Evolutionary conservation across 768 basidiomycete genomes (phyloP), one percentile per base, ranked within the genome.

Genomic region (Tubosaeta sp.): DNA sequence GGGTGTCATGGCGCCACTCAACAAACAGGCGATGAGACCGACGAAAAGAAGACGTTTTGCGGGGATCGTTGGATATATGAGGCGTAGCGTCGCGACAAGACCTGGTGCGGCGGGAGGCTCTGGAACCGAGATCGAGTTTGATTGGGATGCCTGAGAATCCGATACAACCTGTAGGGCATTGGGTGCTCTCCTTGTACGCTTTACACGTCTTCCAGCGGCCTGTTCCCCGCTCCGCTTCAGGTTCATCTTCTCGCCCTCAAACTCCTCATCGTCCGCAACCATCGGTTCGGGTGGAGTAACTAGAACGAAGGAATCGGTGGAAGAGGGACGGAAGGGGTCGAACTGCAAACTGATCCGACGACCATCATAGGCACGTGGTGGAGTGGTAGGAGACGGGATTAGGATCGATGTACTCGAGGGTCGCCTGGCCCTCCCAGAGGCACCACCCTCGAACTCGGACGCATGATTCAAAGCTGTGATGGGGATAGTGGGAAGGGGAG

Each of bases 1-100:
- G 3, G 97, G 95, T 0, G 93, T 97, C 75, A 88, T 83, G 4
- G 88, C 79, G 19, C 97, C 95, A 58, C 83, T 87, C 48, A 80
- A 68, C 38, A 92, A 56, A 52, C 86, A 85, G n/a, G 80, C 63
- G 51, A 83, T 3, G 25, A 95, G 73, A 16, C 94, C 94, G 48
- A 89, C 27, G 64, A 83, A 60, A 53, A 97, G 68, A 39, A 90
- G 56, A 5, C 76, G 74, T 62, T 95, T 97, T 64, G 79, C 66
- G 0, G 94, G 93, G 26, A 97, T 72, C 0, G 81, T 82, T 3
- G 86, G 87, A 65, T 82, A 85, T 54, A 86, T 75, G 7, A 68
- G 70, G 52, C 78, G 77, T 14, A 86, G 57, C 22, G 84, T 76
- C 0, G 66, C 46, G 7, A 68, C 42, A n/a, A 68, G 60, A 51